These are phyloP conservation scores for Plasmodium chabaudi DNA, from an alignment of 169 alveolate species.

Conservation along the genomic window DNA sequence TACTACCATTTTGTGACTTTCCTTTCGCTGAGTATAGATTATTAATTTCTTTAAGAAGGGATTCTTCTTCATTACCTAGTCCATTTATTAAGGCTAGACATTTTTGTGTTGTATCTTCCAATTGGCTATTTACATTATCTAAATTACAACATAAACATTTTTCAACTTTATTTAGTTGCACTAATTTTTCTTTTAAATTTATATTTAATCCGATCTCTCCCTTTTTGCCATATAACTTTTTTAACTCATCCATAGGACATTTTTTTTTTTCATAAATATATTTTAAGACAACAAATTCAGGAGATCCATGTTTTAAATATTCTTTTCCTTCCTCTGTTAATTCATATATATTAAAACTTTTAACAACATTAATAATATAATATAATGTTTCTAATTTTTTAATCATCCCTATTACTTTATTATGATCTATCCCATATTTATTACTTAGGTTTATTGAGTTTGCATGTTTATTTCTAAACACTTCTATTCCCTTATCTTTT, in stretches of 20 bases:
- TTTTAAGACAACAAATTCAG: slow-evolving; percentile 82
- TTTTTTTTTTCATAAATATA: slow-evolving; percentile 43
- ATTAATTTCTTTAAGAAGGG: slow-evolving; percentile 4
- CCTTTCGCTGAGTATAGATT: background rate
- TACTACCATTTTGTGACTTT: background rate
- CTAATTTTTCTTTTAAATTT: slow-evolving; percentile 14
- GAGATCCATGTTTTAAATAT: slow-evolving; percentile 84
- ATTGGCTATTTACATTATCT: slow-evolving; percentile 5
- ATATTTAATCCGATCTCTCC: slow-evolving; percentile 59
- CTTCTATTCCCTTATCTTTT: slow-evolving; percentile 57
- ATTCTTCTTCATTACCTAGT: slow-evolving; percentile 37
- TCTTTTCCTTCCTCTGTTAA: slow-evolving; percentile 84
- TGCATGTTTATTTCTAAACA: slow-evolving; percentile 33
- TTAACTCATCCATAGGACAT: slow-evolving; percentile 22
- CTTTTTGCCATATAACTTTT: slow-evolving; percentile 3
- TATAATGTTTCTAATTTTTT: slow-evolving; percentile 86
- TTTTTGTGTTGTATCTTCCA: slow-evolving; percentile 67
- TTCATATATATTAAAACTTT: slow-evolving; percentile 64
- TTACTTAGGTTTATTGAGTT: slow-evolving; percentile 69
- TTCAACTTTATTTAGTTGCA: slow-evolving; percentile 36
- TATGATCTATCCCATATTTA: slow-evolving; percentile 81
- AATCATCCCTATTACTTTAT: slow-evolving; percentile 82
- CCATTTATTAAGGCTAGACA: background rate
- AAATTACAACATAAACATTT: slow-evolving; percentile 36
- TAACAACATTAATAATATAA: slow-evolving; percentile 80